These are phyloP conservation scores for Zygotorulaspora mrakii DNA, from an alignment of 1,139 yeast species.

Conservation along the genomic window DNA sequence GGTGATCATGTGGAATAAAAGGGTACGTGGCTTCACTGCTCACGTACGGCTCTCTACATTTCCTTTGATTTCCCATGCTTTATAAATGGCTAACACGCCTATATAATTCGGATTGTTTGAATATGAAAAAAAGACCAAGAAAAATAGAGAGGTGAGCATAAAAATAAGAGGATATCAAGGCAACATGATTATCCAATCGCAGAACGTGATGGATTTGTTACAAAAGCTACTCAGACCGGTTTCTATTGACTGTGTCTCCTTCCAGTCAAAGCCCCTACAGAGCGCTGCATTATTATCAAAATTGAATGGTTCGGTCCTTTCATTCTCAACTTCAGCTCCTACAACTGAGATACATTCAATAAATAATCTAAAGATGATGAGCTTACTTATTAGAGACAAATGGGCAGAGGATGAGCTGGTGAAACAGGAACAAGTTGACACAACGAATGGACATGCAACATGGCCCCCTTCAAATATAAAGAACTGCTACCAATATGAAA, in stretches of 20 bases:
- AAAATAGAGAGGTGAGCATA: neutral
- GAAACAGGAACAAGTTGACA: conserved; percentile 9
- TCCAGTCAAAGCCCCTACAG: conserved; percentile 21
- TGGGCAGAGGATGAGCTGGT: conserved; percentile 33
- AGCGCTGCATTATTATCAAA: conserved; percentile 28
- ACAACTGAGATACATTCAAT: conserved; percentile 20
- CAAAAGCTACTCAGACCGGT: conserved; percentile 17
- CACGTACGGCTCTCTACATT: no score
- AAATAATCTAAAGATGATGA: conserved; percentile 35
- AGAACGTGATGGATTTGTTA: conserved; percentile 19
- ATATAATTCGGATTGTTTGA: no score
- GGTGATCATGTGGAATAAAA: no score
- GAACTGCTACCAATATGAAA: conserved; percentile 6
- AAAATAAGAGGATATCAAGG: neutral
- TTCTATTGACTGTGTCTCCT: conserved; percentile 12
- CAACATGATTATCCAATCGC: conserved; percentile 22
- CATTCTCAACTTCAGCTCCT: conserved; percentile 23
- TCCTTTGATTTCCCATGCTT: no score
- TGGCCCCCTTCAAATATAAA: neutral
- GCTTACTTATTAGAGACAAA: conserved; percentile 33
- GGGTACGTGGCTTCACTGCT: no score
- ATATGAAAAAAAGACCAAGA: no score
- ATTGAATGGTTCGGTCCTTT: conserved; percentile 31
- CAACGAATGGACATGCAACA: conserved; percentile 1
- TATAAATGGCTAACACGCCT: no score